phyloP scores from a whole-genome alignment of 164 flowering plant genomes.

The Nymphaea thermarum region DNA sequence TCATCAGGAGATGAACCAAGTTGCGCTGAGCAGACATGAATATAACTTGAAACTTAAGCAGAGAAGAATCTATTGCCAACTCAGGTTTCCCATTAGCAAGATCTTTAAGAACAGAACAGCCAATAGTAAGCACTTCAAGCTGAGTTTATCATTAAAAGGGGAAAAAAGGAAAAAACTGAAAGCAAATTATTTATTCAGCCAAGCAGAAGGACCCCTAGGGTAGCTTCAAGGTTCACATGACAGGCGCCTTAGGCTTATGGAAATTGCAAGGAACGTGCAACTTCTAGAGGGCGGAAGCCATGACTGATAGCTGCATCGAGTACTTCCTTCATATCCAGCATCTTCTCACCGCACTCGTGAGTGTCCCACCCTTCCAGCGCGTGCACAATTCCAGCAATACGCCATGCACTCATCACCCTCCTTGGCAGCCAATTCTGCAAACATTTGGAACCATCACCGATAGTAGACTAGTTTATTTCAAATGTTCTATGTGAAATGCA shows the following conservation, averaged over 20 bases:
- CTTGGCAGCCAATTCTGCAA: constrained; percentile 42
- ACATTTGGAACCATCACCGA: neutral
- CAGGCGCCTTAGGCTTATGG: neutral
- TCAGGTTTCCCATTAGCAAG: too few relatives aligned
- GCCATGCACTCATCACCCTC: constrained; percentile 46
- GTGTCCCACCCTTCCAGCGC: constrained; percentile 37
- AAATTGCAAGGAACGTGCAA: neutral
- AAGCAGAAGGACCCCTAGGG: neutral
- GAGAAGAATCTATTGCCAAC: too few relatives aligned
- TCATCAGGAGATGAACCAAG: too few relatives aligned
- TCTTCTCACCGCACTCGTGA: constrained; percentile 28
- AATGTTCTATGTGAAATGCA: neutral
- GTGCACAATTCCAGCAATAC: constrained; percentile 33
- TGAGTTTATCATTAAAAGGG: neutral
- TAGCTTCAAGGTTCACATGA: neutral
- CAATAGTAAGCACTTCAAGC: neutral
- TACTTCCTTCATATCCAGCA: constrained; percentile 17
- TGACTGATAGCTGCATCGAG: constrained; percentile 29
- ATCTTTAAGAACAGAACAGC: too few relatives aligned
- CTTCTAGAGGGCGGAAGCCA: constrained; percentile 17
- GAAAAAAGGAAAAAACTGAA: neutral
- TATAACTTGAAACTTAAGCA: too few relatives aligned
- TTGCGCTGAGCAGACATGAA: too few relatives aligned
- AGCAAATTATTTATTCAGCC: neutral
- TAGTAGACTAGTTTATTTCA: neutral